phyloP scores from a whole-genome alignment of 2,329 filamentous ascomycete genomes.

The Arthrobotrys entomopaga region DNA sequence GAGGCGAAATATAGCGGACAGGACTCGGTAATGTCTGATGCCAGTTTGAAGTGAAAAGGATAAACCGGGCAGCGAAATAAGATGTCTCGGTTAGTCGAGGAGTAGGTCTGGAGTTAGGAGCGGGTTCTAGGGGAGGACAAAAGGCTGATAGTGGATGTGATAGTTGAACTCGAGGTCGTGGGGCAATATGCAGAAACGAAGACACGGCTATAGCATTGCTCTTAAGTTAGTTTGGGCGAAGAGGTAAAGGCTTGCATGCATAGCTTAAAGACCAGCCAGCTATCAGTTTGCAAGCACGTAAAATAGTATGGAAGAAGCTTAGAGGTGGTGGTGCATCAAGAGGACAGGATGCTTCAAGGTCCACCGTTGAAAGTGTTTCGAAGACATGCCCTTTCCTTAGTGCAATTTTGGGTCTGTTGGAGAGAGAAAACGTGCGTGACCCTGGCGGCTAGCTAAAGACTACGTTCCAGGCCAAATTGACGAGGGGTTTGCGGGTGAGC shows the following conservation, averaged over 20 bases:
- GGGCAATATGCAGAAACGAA: conserved; percentile 44
- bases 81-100: conserved; percentile 35
- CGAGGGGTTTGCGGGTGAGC: conserved; percentile 18
- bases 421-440: conserved; percentile 35
- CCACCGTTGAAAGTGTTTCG: conserved; percentile 42
- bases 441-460: conserved; percentile 30
- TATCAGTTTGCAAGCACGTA: conserved; percentile 6
- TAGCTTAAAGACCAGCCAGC: conserved; percentile 6
- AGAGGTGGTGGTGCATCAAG: conserved; percentile 32
- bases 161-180: conserved; percentile 39
- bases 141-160: conserved; percentile 38
- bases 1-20: conserved; percentile 12
- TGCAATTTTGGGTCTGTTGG: conserved; percentile 24
- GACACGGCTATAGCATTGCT: conserved; percentile 40
- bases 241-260: conserved; percentile 12
- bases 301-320: conserved; percentile 3
- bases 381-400: conserved; percentile 49
- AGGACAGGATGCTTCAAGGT: conserved; percentile 39
- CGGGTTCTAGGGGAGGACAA: conserved; percentile 38
- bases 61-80: conserved; percentile 2
- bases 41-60: conserved; percentile 14
- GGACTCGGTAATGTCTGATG: conserved; percentile 16
- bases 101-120: conserved; percentile 27
- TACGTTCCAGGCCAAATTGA: conserved; percentile 23
- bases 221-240: conserved; percentile 51